Percentiles rank a stretch among this genome's conserved stretches.
These are phyloP conservation scores for Cryptococcus sp. DNA, from an alignment of 1,284 basidiomycete species.

Conservation along the genomic window DNA sequence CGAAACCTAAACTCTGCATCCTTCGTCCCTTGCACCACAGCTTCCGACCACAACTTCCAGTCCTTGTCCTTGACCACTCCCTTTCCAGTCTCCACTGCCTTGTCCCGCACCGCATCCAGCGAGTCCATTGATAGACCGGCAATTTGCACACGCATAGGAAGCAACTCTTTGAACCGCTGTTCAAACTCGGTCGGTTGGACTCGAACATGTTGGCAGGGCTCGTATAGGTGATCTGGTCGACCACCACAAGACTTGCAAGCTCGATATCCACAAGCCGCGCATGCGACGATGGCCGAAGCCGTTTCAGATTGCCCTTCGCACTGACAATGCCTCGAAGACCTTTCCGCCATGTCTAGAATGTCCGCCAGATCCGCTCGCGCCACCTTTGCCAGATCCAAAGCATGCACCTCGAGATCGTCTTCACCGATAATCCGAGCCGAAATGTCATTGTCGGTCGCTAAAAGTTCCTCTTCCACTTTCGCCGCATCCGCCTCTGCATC, in stretches of 20 bases:
- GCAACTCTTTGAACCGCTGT: constrained; percentile 64
- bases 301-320: constrained; percentile 84
- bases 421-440: constrained; percentile 64
- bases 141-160: constrained; percentile 80
- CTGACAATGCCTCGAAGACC: constrained; percentile 71
- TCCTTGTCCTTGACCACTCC: constrained; percentile 46
- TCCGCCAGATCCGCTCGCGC: constrained; percentile 53
- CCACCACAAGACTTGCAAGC: constrained; percentile 83
- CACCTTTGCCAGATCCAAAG: constrained; percentile 63
- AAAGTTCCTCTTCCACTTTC: constrained; percentile 46
- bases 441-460: constrained; percentile 44
- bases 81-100: constrained; percentile 26
- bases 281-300: constrained; percentile 63
- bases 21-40: constrained; percentile 59
- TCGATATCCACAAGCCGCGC: constrained; percentile 68
- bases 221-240: constrained; percentile 76
- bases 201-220: constrained; percentile 29
- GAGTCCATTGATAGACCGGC: constrained; percentile 53
- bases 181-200: constrained; percentile 67
- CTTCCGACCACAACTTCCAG: constrained; percentile 64
- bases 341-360: constrained; percentile 61
- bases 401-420: constrained; percentile 57
- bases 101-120: constrained; percentile 53
- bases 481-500: constrained; percentile 50
- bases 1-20: constrained; percentile 69